Percentiles rank a stretch among this genome's conserved stretches.
Conservation (phyloP, 129 eudicot genomes). For the Pittosporum tobira region DNA sequence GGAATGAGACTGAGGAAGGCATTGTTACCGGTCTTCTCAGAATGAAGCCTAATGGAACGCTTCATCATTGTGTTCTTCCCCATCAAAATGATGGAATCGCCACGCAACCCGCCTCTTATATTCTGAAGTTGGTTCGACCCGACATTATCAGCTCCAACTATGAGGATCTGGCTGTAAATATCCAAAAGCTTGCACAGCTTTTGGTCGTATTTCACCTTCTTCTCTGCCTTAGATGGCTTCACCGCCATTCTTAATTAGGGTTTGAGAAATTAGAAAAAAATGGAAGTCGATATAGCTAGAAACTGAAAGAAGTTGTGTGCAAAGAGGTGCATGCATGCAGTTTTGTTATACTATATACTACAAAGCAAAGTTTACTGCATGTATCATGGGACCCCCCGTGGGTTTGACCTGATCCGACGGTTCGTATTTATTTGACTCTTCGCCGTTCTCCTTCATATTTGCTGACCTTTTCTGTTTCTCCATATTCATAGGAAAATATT, state of each 20-base stretch:
- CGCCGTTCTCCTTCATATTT: too few species aligned
- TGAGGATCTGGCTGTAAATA: conserved; percentile 35
- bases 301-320: too few species aligned
- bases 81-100: conserved; percentile 50
- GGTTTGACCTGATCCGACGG: too few species aligned
- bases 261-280: not conserved
- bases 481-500: too few species aligned
- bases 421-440: too few species aligned
- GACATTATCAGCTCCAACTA: conserved; percentile 50
- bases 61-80: conserved; percentile 68
- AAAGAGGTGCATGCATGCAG: too few species aligned
- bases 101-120: conserved; percentile 44
- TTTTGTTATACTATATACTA: too few species aligned
- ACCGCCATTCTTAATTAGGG: conserved; percentile 35
- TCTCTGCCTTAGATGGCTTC: conserved; percentile 30
- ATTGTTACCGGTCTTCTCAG: conserved; percentile 36
- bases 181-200: conserved; percentile 44
- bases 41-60: conserved; percentile 35
- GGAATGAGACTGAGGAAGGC: conserved; percentile 28
- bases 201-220: conserved; percentile 35
- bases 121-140: conserved; percentile 58
- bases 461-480: too few species aligned
- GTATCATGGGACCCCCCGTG: too few species aligned
- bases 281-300: too few species aligned
- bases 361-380: too few species aligned